phyloP scores from a whole-genome alignment of 2,329 filamentous ascomycete genomes.

The Verticillium longisporum region DNA sequence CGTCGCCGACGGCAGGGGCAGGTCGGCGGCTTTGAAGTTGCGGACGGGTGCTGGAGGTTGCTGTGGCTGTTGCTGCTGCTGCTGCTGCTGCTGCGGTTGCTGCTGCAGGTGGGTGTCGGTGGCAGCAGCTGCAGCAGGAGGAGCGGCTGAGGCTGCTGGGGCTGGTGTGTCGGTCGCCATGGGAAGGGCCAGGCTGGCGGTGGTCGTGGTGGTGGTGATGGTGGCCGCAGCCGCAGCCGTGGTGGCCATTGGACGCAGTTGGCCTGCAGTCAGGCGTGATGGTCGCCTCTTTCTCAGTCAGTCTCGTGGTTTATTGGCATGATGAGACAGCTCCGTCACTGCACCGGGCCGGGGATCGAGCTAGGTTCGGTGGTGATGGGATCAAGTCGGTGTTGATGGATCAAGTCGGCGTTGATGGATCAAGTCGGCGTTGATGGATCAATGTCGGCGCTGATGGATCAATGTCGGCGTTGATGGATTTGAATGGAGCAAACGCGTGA shows the following conservation, averaged over 20 bases:
- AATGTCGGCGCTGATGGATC: no score
- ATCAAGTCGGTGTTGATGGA: not conserved
- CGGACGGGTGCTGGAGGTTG: slow-evolving; percentile 9
- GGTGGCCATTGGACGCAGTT: not conserved
- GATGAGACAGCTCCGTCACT: no score
- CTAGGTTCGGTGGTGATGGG: not conserved
- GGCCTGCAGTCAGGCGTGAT: not conserved
- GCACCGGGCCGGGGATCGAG: not conserved
- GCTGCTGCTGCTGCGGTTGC: no score
- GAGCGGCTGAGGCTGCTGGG: not conserved
- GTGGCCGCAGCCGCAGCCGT: not conserved
- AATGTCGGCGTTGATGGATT: not conserved
- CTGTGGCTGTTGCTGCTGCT: not conserved
- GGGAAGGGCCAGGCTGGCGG: not conserved
- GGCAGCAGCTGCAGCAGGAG: not conserved
- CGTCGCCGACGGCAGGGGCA: slow-evolving; percentile 68
- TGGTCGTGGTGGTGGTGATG: no score
- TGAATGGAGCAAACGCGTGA: not conserved
- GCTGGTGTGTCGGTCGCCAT: not conserved
- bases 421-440: no score
- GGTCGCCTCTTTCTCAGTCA: not conserved
- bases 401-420: no score
- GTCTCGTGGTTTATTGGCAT: no score
- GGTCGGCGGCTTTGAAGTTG: slow-evolving; percentile 67
- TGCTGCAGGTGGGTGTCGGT: not conserved